These are phyloP conservation scores for Blakeslea trispora DNA, from an alignment of 371 early-diverging fungal genomes.

Conservation along the genomic window DNA sequence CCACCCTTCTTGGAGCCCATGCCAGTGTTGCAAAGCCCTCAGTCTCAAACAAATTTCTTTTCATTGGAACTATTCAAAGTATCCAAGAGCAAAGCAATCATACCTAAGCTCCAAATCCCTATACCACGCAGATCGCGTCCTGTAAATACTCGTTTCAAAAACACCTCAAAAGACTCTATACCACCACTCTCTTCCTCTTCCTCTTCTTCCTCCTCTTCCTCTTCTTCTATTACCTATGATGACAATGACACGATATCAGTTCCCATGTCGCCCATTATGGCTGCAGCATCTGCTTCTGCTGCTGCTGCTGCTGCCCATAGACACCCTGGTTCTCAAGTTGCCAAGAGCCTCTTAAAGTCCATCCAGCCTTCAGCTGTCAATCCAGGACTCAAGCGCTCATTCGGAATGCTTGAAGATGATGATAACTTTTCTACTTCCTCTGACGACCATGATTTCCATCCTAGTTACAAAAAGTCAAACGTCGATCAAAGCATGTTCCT, in stretches of 20 bases:
- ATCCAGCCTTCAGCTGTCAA: neutral
- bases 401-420: neutral
- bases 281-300: conserved; percentile 34
- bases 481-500: conserved; percentile 36
- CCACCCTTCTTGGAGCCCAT: conserved; percentile 30
- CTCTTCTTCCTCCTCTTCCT: neutral
- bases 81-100: conserved; percentile 1
- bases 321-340: conserved; percentile 36
- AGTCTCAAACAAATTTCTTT: conserved; percentile 10
- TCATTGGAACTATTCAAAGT: conserved; percentile 14
- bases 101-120: conserved; percentile 18
- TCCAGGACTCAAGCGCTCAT: neutral
- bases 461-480: conserved; percentile 7
- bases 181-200: neutral
- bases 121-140: conserved; percentile 13
- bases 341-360: conserved; percentile 33
- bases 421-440: neutral
- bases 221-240: neutral
- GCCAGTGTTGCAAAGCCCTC: conserved; percentile 16
- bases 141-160: neutral
- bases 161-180: neutral
- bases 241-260: neutral
- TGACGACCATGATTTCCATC: neutral
- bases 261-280: conserved; percentile 34
- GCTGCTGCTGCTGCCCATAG: conserved; percentile 27